Conservation (phyloP, 805 yeast genomes). For the Starmera caribaea region DNA sequence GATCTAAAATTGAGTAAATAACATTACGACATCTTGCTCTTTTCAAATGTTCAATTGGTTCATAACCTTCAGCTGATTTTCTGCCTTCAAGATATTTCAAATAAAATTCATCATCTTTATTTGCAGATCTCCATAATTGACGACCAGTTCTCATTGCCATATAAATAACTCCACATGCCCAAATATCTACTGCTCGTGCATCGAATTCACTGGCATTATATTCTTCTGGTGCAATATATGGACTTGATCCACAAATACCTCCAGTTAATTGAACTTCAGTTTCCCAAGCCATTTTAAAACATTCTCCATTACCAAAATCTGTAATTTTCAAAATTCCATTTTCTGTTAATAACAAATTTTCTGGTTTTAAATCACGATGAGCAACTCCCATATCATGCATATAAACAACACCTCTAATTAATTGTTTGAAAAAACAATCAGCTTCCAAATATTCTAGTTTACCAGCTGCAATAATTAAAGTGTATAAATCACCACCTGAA, state of each 20-base stretch:
- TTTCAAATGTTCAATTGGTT: slow-evolving; percentile 80
- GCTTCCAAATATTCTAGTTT: slow-evolving; percentile 76
- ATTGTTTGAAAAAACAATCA: slow-evolving; percentile 83
- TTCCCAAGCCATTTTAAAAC: slow-evolving; percentile 83
- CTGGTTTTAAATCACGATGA: slow-evolving; percentile 87
- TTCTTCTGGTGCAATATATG: slow-evolving; percentile 89
- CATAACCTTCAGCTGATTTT: slow-evolving; percentile 78
- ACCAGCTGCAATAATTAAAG: slow-evolving; percentile 67
- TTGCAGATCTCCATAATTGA: slow-evolving; percentile 84
- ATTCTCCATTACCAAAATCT: slow-evolving; percentile 82
- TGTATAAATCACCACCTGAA: slow-evolving; percentile 72
- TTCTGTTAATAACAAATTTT: slow-evolving; percentile 65
- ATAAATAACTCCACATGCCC: slow-evolving; percentile 91
- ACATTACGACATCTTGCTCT: slow-evolving; percentile 89
- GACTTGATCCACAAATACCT: slow-evolving; percentile 79
- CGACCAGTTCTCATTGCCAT: slow-evolving; percentile 94
- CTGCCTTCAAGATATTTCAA: slow-evolving; percentile 66
- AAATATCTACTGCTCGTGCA: slow-evolving; percentile 73
- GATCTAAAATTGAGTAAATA: slow-evolving; percentile 87
- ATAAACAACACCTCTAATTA: slow-evolving; percentile 73
- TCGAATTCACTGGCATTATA: slow-evolving; percentile 58
- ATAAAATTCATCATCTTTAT: slow-evolving; percentile 73
- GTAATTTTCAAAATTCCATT: slow-evolving; percentile 72
- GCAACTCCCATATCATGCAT: slow-evolving; percentile 89
- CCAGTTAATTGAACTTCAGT: slow-evolving; percentile 55